These are phyloP conservation scores for Rhizophora mangle DNA, from an alignment of 345 rosid genomes.

Conservation along the genomic window DNA sequence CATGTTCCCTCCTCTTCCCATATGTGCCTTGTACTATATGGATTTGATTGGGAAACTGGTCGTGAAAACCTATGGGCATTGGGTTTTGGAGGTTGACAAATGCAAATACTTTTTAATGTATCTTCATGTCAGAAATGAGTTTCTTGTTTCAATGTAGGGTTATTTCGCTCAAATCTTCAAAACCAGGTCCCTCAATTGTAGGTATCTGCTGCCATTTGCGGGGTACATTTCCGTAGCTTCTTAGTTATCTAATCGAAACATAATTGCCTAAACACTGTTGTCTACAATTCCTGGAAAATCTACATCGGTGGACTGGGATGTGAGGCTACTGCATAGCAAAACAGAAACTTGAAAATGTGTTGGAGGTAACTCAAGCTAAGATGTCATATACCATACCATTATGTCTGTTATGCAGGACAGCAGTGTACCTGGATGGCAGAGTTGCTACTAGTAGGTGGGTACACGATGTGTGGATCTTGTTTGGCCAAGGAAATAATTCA, in stretches of 20 bases:
- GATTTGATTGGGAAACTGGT: neutral
- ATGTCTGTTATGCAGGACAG: conserved; percentile 30
- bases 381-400: conserved; percentile 11
- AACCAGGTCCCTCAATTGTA: conserved; percentile 23
- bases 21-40: neutral
- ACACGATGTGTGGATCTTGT: neutral
- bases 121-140: conserved; percentile 18
- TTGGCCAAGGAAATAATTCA: neutral
- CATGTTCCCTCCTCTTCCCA: neutral
- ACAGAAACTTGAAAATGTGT: conserved; percentile 11
- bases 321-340: neutral
- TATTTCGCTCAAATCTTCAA: conserved; percentile 25
- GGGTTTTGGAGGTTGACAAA: neutral
- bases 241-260: conserved; percentile 15
- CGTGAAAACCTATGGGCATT: neutral
- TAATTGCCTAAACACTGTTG: conserved; percentile 10
- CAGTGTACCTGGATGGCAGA: conserved; percentile 9
- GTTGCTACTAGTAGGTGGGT: conserved; percentile 3
- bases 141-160: conserved; percentile 22
- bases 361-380: conserved; percentile 31
- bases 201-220: conserved; percentile 26
- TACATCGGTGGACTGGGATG: conserved; percentile 28
- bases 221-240: conserved; percentile 12
- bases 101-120: neutral
- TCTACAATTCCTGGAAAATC: conserved; percentile 11